These are phyloP conservation scores for Dalbergia cochinchinensis DNA, from an alignment of 306 rosid genomes.

Conservation along the genomic window DNA sequence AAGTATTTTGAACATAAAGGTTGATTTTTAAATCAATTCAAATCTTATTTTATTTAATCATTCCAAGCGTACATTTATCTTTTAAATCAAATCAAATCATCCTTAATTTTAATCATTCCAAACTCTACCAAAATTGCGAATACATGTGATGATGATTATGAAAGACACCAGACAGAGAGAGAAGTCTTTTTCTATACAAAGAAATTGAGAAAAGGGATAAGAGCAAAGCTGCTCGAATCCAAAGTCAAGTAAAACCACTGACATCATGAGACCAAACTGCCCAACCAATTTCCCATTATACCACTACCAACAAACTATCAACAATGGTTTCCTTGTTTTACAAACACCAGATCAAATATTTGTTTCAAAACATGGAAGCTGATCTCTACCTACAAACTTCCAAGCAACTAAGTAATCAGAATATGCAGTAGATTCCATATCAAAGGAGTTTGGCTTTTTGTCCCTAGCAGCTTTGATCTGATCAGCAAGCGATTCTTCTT, in stretches of 20 bases:
- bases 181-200: too few relatives aligned
- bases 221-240: background rate
- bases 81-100: too few relatives aligned
- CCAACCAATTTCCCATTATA: background rate
- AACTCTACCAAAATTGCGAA: too few relatives aligned
- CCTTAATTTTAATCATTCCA: too few relatives aligned
- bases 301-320: background rate
- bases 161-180: too few relatives aligned
- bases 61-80: too few relatives aligned
- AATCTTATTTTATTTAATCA: too few relatives aligned
- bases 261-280: constrained; percentile 12
- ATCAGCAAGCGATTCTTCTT: constrained; percentile 75
- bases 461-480: constrained; percentile 78
- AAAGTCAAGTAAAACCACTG: constrained; percentile 12
- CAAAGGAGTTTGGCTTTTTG: constrained; percentile 50
- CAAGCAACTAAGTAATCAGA: constrained; percentile 24
- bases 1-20: too few relatives aligned
- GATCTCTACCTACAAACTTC: constrained; percentile 21
- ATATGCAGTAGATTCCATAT: constrained; percentile 40
- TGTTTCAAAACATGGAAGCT: constrained; percentile 41
- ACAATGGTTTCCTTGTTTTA: constrained; percentile 20
- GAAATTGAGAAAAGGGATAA: background rate
- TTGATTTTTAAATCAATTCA: too few relatives aligned
- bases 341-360: constrained; percentile 25
- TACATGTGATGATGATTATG: too few relatives aligned